Evolutionary conservation across 768 basidiomycete species (phyloP).

Genomic region (Daedalea quercina): DNA sequence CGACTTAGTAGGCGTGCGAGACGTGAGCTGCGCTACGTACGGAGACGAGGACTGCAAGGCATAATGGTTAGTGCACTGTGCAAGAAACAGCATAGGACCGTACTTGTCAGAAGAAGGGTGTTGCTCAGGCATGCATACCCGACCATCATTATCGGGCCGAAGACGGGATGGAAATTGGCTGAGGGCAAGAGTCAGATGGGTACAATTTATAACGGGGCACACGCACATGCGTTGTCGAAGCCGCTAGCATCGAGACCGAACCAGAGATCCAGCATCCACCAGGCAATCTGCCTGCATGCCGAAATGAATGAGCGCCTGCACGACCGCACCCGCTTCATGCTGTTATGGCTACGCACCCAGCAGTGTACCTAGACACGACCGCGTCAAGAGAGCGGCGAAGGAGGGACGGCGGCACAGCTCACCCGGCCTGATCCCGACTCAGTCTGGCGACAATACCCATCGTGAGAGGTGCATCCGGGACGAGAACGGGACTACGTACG

Average conservation of each 20-base stretch:
- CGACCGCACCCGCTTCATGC: neutral
- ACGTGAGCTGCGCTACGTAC: constrained; percentile 33
- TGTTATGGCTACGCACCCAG: constrained; percentile 25
- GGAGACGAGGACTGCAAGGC: constrained; percentile 60
- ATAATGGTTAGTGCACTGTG: constrained; percentile 8
- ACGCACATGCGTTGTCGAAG: constrained; percentile 75
- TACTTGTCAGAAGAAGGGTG: constrained; percentile 84
- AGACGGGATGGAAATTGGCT: constrained; percentile 77
- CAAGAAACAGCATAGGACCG: constrained; percentile 13
- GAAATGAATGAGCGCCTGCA: neutral
- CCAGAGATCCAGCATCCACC: constrained; percentile 94
- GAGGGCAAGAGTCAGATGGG: neutral
- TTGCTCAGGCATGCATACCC: constrained; percentile 90
- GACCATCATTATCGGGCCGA: constrained; percentile 89
- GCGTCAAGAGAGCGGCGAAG: neutral
- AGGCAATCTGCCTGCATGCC: constrained; percentile 57
- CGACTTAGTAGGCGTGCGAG: constrained; percentile 14
- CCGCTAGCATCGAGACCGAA: constrained; percentile 95
- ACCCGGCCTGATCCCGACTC: constrained; percentile 47
- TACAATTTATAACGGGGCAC: neutral
- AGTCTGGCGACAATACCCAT: constrained; percentile 36
- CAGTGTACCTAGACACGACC: constrained; percentile 18
- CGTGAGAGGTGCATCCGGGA: neutral
- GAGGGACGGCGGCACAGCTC: neutral
- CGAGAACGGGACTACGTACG: constrained; percentile 43